Evolutionary conservation across 352 stramenopile species (phyloP).

Genomic region (Pythium guiyangense): DNA sequence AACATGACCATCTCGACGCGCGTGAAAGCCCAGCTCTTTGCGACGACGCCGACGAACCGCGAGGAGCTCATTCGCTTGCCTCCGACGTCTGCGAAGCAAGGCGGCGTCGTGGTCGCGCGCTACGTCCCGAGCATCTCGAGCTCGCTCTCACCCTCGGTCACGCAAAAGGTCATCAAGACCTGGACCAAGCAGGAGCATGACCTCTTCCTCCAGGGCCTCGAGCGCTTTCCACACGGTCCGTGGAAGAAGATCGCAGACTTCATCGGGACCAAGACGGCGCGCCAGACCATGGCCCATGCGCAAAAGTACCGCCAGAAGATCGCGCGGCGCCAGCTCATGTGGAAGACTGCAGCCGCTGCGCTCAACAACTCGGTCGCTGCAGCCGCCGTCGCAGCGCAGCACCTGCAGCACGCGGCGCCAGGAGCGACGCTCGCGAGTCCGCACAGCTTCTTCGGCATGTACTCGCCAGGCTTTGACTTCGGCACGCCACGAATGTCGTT

Average conservation of each 20-base stretch:
- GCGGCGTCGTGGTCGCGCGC: constrained; percentile 28
- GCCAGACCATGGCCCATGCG: constrained; percentile 88
- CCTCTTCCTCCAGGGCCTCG: constrained; percentile 44
- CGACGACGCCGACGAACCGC: constrained; percentile 14
- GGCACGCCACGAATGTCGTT: background rate
- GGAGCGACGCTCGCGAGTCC: background rate
- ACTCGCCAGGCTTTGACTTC: constrained; percentile 7
- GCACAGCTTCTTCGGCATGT: constrained; percentile 11
- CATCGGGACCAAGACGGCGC: constrained; percentile 54
- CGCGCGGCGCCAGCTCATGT: constrained; percentile 27
- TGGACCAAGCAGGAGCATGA: constrained; percentile 45
- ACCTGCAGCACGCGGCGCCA: background rate
- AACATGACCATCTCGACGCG: constrained; percentile 22
- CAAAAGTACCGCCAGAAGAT: constrained; percentile 34
- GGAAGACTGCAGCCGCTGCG: constrained; percentile 4
- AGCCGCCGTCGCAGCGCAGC: background rate
- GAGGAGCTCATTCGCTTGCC: constrained; percentile 21
- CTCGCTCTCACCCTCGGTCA: constrained; percentile 14
- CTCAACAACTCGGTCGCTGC: constrained; percentile 9
- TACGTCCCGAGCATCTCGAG: constrained; percentile 13
- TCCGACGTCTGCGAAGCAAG: constrained; percentile 17
- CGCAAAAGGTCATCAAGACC: constrained; percentile 20
- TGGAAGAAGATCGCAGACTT: constrained; percentile 49
- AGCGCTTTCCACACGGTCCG: constrained; percentile 36
- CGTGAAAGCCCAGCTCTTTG: constrained; percentile 20